Evolutionary conservation across 2,329 filamentous ascomycete species (phyloP), one percentile per base, ranked within the genome.

Genomic region (Xylariaceae sp.): DNA sequence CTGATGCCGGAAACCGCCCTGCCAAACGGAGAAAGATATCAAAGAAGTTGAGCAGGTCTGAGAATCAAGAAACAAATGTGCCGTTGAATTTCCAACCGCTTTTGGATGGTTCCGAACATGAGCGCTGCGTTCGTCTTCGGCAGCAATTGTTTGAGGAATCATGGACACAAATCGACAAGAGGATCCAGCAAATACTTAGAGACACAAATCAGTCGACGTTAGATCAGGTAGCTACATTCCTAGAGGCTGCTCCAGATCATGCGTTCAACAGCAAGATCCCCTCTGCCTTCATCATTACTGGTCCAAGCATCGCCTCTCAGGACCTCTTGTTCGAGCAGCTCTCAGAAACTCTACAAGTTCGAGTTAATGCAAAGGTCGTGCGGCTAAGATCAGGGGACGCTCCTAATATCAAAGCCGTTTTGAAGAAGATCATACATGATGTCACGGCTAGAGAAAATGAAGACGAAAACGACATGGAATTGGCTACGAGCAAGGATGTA

Each of bases 221-320:
- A 19, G 74, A 81, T 26, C 77, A 85, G 50, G 84, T 89, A 9
- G 77, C 79, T 7, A 70, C 71, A 0, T 89, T 89, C 71, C 73
- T 88, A 9, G 71, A 75, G 20, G 70, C 75, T 40, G 69, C 74
- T 3, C 60, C 62, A 23, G 54, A 54, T 21, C 61, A 65, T 44
- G 59, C 63, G n/a, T 57, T 65, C 59, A 67, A 70, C 41, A 74
- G 77, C 46, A 83, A 81, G 68, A 81, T 91, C 40, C 86, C 88
- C 0, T 83, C 88, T 7, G 88, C 84, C 2, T 87, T 93, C 63
- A 85, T 93, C 63, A 82, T 91, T 56, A 89, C 89, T 7, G 91
- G 90, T 0, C 89, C 90, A 7, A 91, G 90, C 61, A 88, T 92
- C 64, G 87, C 89, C 37, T 89, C 88, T 1, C 89, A 92, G 70